Evolutionary conservation across 1,284 basidiomycete genomes (phyloP).

Genomic region (Coniophora puteana): DNA sequence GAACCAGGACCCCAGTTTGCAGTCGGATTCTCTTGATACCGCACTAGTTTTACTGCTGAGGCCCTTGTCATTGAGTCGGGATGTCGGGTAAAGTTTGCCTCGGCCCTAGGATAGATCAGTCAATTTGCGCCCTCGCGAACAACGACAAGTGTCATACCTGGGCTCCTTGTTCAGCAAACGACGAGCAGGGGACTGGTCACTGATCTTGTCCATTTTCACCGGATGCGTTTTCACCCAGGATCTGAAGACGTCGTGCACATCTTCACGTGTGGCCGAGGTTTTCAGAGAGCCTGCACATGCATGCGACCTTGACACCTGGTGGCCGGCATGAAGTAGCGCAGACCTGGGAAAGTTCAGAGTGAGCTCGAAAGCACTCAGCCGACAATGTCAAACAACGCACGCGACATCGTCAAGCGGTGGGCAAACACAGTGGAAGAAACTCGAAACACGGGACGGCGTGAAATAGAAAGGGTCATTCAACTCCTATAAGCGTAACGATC

Average conservation of each 20-base stretch:
- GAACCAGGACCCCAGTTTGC: constrained; percentile 91
- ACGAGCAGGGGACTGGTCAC: constrained; percentile 66
- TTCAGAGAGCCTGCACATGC: constrained; percentile 88
- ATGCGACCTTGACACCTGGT: constrained; percentile 87
- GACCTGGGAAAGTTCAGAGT: constrained; percentile 48
- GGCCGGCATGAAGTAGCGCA: constrained; percentile 84
- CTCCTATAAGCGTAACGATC: constrained; percentile 52
- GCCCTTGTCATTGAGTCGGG: constrained; percentile 57
- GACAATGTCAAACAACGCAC: constrained; percentile 41
- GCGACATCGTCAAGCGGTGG: constrained; percentile 73
- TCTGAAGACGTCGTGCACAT: constrained; percentile 82
- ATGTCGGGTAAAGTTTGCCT: constrained; percentile 74
- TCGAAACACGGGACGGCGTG: constrained; percentile 78
- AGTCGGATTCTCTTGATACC: constrained; percentile 91
- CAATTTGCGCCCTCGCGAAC: constrained; percentile 10
- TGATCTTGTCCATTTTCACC: constrained; percentile 79
- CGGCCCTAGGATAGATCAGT: constrained; percentile 39
- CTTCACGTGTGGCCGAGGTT: constrained; percentile 73
- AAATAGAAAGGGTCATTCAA: constrained; percentile 87
- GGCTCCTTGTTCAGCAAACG: constrained; percentile 63
- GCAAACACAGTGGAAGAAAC: constrained; percentile 80
- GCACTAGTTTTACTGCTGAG: constrained; percentile 71
- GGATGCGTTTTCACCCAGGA: constrained; percentile 82
- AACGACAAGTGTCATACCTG: constrained; percentile 36
- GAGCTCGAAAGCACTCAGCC: background rate